Base-by-base conservation (phyloP, 1,284 basidiomycete genomes). In the Phlebopus sp. region DNA sequence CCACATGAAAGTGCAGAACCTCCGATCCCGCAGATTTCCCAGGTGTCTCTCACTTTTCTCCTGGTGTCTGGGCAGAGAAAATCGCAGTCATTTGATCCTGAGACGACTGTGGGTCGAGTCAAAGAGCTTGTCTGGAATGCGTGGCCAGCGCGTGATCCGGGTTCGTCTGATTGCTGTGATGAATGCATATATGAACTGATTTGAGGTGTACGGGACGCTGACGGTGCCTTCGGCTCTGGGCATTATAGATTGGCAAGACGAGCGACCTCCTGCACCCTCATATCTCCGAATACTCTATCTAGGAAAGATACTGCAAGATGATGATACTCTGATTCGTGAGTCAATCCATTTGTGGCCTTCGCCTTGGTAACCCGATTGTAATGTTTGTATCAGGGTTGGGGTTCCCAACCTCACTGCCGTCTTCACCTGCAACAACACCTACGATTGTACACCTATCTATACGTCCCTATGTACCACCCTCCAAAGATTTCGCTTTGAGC, bases 101-200 rank as follows among this genome's bases (percentile, higher is more conserved):
- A 84, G 58, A 84, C 79, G 30, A 88, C 87, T 0, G 72, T 93
- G 14, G 87, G 88, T 11, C 72, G 90, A 53, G 83, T 90, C 47
- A 92, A 92, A 69, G 90, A 92, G 69, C 73, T 92, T 41, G 79
- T 86, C 38, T 92, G 89, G 88, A 87, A 84, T 69, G 79, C 81
- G 42, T 92, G 90, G 90, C 87, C 88, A 27, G 72, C 73, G 56
- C 86, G 88, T 86, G 60, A 66, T 51, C 43, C 52, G 49, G 55
- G 51, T 55, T 46, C 53, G 52, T 59, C 27, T 30, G 40, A 49
- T 38, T 19, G 25, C 21, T 23, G n/a, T 27, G 23, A 29, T 43
- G 9, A 21, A 29, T 34, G 13, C 14, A 31, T 44, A 4, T 15
- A 31, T 43, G 25, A 7, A 39, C 34, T 30, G 25, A 36, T n/a